Evolutionary conservation across 345 rosid species (phyloP), one percentile per base, ranked within the genome.

Genomic region (Populus simonii): DNA sequence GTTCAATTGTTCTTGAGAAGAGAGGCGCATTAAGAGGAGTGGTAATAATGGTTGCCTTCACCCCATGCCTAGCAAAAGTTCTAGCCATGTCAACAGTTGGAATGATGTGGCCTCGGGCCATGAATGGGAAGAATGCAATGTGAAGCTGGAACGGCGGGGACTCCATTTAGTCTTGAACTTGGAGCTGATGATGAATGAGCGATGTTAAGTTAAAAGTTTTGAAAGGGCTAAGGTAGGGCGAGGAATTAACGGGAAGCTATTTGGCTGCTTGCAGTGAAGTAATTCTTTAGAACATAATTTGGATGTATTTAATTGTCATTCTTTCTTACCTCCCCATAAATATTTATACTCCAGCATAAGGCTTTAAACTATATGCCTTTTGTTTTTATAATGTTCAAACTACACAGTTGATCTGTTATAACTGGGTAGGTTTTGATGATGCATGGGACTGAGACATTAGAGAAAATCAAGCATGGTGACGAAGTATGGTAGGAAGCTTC

Each of bases 71-170:
- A 3, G 74, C 74, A 39, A 71, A 71, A 27, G 31, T 57, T 36
- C 74, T 71, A 7, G 61, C 62, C 74, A 71, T 71, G 74, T 71
- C 74, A 22, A 49, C 22, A 9, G 33, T 51, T 20, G 74, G 81
- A 5, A 72, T 72, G 35, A 66, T 66, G 81, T 66, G 65, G n/a
- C 70, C 72, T 12, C 31, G 55, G 23, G 76, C 74, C 65, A 78
- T 17, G 12, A 22, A 41, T 22, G 72, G 66, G 43, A 71, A 9
- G 39, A 72, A 72, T 1, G 72, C 67, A 23, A 72, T 7, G 35
- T 65, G 80, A 38, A 68, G 41, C 22, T 66, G 70, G 39, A 25
- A 11, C 6, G 8, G 39, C 18, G 35, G 36, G 17, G 70, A 66
- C 36, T 29, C 43, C 70, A 66, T 66, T 51, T 51, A 0, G 9